A percentile compares a stretch with the other conserved stretches of the same genome.
Evolutionary conservation across 805 yeast species (phyloP).

Genomic region (Wickerhamiella azyma): DNA sequence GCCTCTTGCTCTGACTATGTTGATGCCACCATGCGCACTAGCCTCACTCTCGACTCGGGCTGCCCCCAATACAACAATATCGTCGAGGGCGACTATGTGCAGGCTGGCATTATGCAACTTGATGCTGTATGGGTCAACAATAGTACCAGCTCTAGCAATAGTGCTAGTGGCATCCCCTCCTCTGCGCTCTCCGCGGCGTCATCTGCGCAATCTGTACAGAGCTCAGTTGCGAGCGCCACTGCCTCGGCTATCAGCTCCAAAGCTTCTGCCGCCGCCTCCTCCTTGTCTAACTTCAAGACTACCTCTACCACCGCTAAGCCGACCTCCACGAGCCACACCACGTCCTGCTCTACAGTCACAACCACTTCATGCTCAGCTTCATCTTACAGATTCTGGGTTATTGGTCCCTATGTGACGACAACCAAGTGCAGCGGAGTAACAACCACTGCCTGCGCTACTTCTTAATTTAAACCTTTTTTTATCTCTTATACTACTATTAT

Average conservation of each 20-base stretch:
- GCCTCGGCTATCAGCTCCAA: background rate
- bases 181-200: background rate
- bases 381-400: background rate
- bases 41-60: background rate
- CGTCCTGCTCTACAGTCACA: background rate
- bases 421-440: background rate
- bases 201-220: background rate
- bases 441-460: background rate
- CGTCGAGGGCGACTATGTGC: constrained; percentile 1
- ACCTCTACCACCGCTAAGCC: background rate
- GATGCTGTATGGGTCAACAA: background rate
- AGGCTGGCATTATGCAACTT: constrained; percentile 1
- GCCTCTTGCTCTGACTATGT: background rate
- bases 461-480: background rate
- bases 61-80: background rate
- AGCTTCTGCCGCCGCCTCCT: background rate
- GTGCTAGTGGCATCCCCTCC: background rate
- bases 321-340: background rate
- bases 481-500: background rate
- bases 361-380: background rate
- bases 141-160: background rate
- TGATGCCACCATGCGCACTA: background rate
- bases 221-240: background rate
- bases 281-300: too few relatives aligned
- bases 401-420: background rate